Evolutionary conservation across 306 rosid genomes (phyloP).

Genomic region (Rosa persica): DNA sequence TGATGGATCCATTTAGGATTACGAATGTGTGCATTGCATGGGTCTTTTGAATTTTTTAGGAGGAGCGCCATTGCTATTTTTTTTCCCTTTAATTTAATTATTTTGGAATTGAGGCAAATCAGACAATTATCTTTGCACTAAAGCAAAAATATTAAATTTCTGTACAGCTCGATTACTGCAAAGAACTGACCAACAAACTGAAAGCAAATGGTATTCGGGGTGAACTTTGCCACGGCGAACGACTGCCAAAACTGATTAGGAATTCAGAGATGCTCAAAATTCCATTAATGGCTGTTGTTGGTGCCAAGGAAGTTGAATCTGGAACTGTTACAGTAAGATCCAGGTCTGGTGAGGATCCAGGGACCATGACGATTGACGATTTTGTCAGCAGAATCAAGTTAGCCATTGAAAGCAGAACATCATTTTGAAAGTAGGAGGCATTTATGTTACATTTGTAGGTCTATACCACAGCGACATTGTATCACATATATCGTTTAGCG

Average conservation of each 20-base stretch:
- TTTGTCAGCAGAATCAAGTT: conserved; percentile 64
- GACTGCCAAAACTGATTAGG: conserved; percentile 88
- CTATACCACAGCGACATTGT: neutral
- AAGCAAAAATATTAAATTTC: conserved; percentile 14
- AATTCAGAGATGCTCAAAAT: conserved; percentile 88
- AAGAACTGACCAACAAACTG: conserved; percentile 58
- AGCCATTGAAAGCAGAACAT: conserved; percentile 46
- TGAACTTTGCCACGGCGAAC: conserved; percentile 86
- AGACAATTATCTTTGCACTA: neutral
- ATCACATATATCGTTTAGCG: neutral
- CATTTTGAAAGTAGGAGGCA: conserved; percentile 39
- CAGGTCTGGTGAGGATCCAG: conserved; percentile 84
- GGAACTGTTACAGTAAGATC: conserved; percentile 74
- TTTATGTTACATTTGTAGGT: neutral
- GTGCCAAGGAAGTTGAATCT: conserved; percentile 81
- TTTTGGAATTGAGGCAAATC: neutral
- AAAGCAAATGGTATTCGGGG: conserved; percentile 66
- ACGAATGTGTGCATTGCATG: neutral
- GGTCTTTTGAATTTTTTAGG: neutral
- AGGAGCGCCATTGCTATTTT: neutral
- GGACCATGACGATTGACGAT: conserved; percentile 73
- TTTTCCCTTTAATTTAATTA: neutral
- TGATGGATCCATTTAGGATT: neutral
- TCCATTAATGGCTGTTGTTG: conserved; percentile 96
- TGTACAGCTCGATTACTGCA: conserved; percentile 73